Base-by-base conservation (phyloP, 2,329 filamentous ascomycete genomes). In the Neocucurbitaria cava region DNA sequence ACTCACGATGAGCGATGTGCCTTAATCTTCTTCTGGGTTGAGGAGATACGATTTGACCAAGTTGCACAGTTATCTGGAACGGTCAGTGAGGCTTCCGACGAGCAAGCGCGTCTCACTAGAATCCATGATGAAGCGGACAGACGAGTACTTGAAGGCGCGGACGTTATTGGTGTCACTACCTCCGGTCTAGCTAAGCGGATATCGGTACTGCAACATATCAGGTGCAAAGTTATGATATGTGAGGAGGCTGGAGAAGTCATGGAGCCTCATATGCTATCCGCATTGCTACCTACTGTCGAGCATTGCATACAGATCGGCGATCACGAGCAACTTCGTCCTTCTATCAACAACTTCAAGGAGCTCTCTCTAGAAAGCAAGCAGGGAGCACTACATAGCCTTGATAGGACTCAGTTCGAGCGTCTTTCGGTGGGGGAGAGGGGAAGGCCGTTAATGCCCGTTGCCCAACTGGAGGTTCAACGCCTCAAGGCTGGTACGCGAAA, bases 231-330 rank as follows among this genome's bases (percentile, higher is more conserved):
- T 0, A 69, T 90, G 15, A 68, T 90, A 1, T 88, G 85, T 30
- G 88, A 91, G 66, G 88, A 91, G 64, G 88, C 88, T 1, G 88
- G 83, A 0, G 87, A 91, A 57, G 84, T 90, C 0, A 76, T 90
- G 28, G 88, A 91, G 66, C 78, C 84, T 0, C 87, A 90, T 54
- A 75, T 84, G 2, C 67, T 90, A 1, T 84, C 85, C 0, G 81
- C 87, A 0, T 68, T 90, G 3, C 74, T 88, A 0, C 86, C 86
- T 0, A 80, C 81, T 4, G 55, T 88, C 0, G 81, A 89, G 66
- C 87, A 90, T 53, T 74, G 79, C 5, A 84, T 89, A 17, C 78
- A 86, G 13, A 88, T 89, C 35, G 86, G 87, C 0, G 87, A 89
- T 61, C 86, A 88, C 53, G 74, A 80, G 18, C 86, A 89, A 62